A percentile compares a stretch with the other conserved stretches of the same genome.
Evolutionary conservation across 2,329 filamentous ascomycete genomes (phyloP).

Genomic region (Westerdykella aurantiaca): DNA sequence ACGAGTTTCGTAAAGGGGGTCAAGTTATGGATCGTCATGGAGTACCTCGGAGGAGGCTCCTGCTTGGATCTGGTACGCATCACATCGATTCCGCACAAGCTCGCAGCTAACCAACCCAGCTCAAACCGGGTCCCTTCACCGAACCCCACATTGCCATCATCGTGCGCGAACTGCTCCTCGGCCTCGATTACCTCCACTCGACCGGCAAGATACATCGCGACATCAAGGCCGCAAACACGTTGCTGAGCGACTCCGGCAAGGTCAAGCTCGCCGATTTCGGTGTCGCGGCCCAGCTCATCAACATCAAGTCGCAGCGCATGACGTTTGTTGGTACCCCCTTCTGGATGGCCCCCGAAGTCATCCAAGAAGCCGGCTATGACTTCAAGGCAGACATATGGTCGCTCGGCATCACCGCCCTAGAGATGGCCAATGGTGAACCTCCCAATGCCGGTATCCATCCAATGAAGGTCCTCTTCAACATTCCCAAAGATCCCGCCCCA

Average conservation of each 20-base stretch:
- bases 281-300: constrained; percentile 90
- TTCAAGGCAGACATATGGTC: constrained; percentile 99
- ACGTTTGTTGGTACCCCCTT: constrained; percentile 98
- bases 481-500: constrained; percentile 84
- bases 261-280: constrained; percentile 96
- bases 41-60: constrained; percentile 90
- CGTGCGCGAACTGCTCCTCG: constrained; percentile 82
- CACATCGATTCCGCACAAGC: background rate
- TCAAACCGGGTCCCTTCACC: constrained; percentile 83
- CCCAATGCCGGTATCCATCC: constrained; percentile 94
- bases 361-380: constrained; percentile 95
- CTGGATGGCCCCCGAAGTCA: constrained; percentile 99
- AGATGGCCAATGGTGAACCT: constrained; percentile 85
- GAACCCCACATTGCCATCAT: constrained; percentile 92
- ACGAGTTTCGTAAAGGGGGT: constrained; percentile 92
- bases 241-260: constrained; percentile 82
- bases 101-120: constrained; percentile 44
- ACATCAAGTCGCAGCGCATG: constrained; percentile 95
- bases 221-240: constrained; percentile 95
- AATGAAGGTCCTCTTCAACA: constrained; percentile 96
- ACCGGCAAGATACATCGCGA: constrained; percentile 96
- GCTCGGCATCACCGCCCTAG: constrained; percentile 86
- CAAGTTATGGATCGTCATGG: constrained; percentile 99
- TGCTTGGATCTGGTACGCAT: constrained; percentile 77
- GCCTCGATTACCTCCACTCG: constrained; percentile 85